Evolutionary conservation across 768 basidiomycete genomes (phyloP), one percentile per base, ranked within the genome.

Genomic region (Lentinula sp.): DNA sequence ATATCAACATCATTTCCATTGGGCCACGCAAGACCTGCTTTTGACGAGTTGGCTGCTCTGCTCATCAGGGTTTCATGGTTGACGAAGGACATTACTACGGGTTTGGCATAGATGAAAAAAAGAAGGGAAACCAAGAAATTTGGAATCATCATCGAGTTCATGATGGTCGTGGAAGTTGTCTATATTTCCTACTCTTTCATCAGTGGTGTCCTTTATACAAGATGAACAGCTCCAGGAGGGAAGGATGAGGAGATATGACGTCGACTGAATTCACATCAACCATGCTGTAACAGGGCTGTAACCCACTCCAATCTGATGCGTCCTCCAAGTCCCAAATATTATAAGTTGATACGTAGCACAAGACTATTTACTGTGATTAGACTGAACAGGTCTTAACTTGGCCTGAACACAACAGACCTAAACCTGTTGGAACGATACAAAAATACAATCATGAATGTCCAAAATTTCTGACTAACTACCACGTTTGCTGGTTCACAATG

Each of bases 21-120:
- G 0, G 79, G 71, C 79, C 82, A 83, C 9, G 74, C 81, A 5
- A 83, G 68, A 2, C 82, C 81, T 9, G 80, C 80, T 63, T 83
- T 84, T n/a, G 77, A 72, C 2, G 72, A 59, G 60, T 66, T 75
- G 23, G 41, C 45, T 32, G 55, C 37, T 39, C 53, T 54, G 16
- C 7, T 41, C 13, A 23, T 18, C 13, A 45, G 13, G 3, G 37
- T 23, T 43, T 23, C n/a, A 6, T 18, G 15, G n/a, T 43, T 18
- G 18, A 28, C 42, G 18, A 41, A 54, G 13, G 53, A 5, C 10
- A 18, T 42, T 23, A 43, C 55, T 23, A 43, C 55, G 32, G 20
- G 39, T 9, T 16, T 23, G 28, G 45, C 15, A 42, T 41, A 23
- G 32, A 50, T 50, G 1, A 50, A 9, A 43, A 42, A 23, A 56